Conservation (phyloP, 805 yeast species). For the Suhomyces xylopsoci region DNA sequence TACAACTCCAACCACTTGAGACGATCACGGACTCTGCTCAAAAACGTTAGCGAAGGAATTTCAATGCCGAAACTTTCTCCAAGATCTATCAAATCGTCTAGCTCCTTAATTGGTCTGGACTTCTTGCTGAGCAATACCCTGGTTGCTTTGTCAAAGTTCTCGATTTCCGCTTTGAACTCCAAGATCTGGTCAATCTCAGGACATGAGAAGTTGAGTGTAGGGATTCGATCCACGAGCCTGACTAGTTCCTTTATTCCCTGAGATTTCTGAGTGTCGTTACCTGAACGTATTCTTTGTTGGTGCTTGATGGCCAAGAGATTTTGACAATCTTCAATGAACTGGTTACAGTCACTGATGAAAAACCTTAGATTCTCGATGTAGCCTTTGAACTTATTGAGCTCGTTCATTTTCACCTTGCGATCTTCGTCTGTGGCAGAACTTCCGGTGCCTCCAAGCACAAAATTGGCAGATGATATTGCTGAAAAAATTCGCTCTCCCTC, state of each 20-base stretch:
- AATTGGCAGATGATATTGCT: constrained; percentile 29
- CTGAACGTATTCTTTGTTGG: constrained; percentile 45
- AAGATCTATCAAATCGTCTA: constrained; percentile 50
- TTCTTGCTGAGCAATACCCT: constrained; percentile 33
- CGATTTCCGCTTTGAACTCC: constrained; percentile 52
- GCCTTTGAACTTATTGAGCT: constrained; percentile 15
- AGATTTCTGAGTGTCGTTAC: constrained; percentile 17
- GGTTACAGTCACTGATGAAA: constrained; percentile 45
- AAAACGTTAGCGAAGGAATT: constrained; percentile 43
- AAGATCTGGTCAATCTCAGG: constrained; percentile 60
- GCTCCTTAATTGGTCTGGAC: constrained; percentile 39
- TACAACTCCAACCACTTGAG: constrained; percentile 32
- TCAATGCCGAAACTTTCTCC: constrained; percentile 62
- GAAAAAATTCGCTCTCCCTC: constrained; percentile 57
- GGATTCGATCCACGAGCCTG: constrained; percentile 43
- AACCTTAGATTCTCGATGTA: constrained; percentile 31
- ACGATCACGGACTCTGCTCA: constrained; percentile 34
- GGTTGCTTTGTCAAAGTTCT: constrained; percentile 48
- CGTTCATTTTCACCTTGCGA: constrained; percentile 9
- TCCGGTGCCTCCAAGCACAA: constrained; percentile 7
- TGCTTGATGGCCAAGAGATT: constrained; percentile 49
- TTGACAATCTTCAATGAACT: constrained; percentile 57
- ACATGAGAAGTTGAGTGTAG: constrained; percentile 47
- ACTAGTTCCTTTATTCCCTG: constrained; percentile 24
- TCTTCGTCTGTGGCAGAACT: neutral